A percentile compares a stretch with the other conserved stretches of the same genome.
phyloP scores from a whole-genome alignment of 2,329 filamentous ascomycete species.

The Ophiostoma quercus region DNA sequence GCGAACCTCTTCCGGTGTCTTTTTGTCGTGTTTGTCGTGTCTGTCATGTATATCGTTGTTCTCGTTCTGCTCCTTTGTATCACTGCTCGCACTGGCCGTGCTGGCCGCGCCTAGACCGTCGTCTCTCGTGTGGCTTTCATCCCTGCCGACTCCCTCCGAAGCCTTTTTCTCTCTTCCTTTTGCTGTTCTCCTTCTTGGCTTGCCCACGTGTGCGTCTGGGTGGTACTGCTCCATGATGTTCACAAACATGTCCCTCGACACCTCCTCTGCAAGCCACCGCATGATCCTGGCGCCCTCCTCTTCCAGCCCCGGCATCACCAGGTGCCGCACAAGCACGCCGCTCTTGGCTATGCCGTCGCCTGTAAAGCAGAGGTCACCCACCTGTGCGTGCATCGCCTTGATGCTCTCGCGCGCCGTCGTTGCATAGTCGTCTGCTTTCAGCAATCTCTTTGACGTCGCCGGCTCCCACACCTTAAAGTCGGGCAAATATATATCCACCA shows the following conservation, averaged over 20 bases:
- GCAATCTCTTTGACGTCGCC: slow-evolving; percentile 60
- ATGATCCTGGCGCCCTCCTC: slow-evolving; percentile 70
- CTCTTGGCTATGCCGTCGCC: slow-evolving; percentile 73
- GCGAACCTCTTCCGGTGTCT: slow-evolving; percentile 39
- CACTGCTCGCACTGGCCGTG: background rate
- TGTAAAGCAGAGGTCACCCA: slow-evolving; percentile 78
- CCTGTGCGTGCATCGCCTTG: slow-evolving; percentile 72
- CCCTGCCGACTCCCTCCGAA: background rate
- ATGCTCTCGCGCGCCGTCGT: slow-evolving; percentile 69
- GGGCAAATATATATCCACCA: slow-evolving; percentile 82
- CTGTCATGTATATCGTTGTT: slow-evolving; percentile 39
- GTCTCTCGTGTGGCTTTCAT: background rate
- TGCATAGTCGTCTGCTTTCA: slow-evolving; percentile 75
- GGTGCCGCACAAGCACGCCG: slow-evolving; percentile 69
- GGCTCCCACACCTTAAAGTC: slow-evolving; percentile 80
- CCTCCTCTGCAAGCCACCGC: slow-evolving; percentile 65
- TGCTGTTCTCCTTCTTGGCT: slow-evolving; percentile 44
- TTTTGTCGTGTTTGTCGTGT: background rate
- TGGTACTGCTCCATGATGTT: slow-evolving; percentile 89
- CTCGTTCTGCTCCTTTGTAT: slow-evolving; percentile 24
- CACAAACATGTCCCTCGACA: slow-evolving; percentile 71
- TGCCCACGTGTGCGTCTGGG: slow-evolving; percentile 75
- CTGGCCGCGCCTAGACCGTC: background rate
- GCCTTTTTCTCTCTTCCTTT: slow-evolving; percentile 25
- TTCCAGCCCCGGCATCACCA: slow-evolving; percentile 79